Evolutionary conservation across 805 yeast genomes (phyloP), one percentile per base, ranked within the genome.

Genomic region (Candida koratica): DNA sequence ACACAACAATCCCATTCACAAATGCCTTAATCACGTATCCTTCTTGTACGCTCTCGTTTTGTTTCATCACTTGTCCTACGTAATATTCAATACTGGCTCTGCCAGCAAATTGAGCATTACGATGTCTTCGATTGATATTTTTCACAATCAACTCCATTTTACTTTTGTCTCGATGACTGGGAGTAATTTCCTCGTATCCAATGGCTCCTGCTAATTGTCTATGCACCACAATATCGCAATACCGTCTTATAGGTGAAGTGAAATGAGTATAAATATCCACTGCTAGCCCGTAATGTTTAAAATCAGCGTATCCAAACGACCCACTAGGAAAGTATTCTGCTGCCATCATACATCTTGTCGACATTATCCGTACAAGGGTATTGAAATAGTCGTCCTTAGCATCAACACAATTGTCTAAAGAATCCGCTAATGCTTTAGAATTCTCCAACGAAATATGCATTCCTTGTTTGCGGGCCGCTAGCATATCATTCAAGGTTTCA

Each of bases 51-150:
- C 83, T 68, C 52, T 85, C 88, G 49, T 80, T 81, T 54, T 80
- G 81, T 57, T 86, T 84, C 84, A 93, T 84, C 27, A 90, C 96
- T 65, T 93, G 97, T 6, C 99, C 99, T 33, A 93, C 98, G 53
- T 86, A 93, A 63, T 93, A 93, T 58, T 93, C 98, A 43, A 93
- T 86, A 56, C 95, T 84, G 14, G 98, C 97, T 56, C 99, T 76
- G 25, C 98, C 99, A 2, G 99, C 99, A 69, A 90, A 85, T 63
- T 93, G 99, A 0, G 98, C 98, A 56, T 93, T 93, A 61, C 98
- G 79, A 59, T 93, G 99, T 48, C 96, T 81, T 49, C 74, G 80
- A 67, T 93, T 93, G 55, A 93, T 89, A 55, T 93, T 93, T 48
- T 79, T 78, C 51, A 89, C 88, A 41, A 93, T 79, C 45, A 78